Percentiles rank a stretch among this genome's conserved stretches.
phyloP scores from a whole-genome alignment of 1,284 basidiomycete genomes.

The Apiotrichum porosum region DNA sequence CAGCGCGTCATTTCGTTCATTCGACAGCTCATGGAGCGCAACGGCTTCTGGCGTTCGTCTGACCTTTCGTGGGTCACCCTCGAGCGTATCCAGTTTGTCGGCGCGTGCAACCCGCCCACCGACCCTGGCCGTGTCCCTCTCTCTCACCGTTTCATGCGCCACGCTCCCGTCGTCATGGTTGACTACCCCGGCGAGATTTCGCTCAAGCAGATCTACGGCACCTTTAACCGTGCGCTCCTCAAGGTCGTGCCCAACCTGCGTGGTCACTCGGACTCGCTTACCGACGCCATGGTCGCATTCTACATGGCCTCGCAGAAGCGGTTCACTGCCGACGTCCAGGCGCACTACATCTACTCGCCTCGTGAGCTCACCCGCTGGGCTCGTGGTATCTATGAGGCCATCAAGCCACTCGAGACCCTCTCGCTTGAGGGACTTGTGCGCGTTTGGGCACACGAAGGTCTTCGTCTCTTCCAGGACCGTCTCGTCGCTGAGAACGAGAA shows the following conservation, averaged over 20 bases:
- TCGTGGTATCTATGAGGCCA: slow-evolving; percentile 94
- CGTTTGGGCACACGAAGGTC: slow-evolving; percentile 96
- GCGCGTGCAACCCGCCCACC: slow-evolving; percentile 99
- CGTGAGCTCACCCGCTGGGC: slow-evolving; percentile 98
- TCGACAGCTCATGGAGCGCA: slow-evolving; percentile 90
- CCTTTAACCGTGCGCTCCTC: slow-evolving; percentile 94
- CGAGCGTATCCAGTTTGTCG: slow-evolving; percentile 98
- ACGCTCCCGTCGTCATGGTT: slow-evolving; percentile 99
- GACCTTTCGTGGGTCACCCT: slow-evolving; percentile 98
- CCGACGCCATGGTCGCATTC: slow-evolving; percentile 95
- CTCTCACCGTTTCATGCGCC: slow-evolving; percentile 92
- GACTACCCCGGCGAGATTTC: slow-evolving; percentile 98
- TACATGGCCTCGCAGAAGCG: slow-evolving; percentile 89
- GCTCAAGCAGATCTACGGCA: slow-evolving; percentile 97
- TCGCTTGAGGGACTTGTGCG: slow-evolving; percentile 91
- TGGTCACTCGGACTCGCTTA: slow-evolving; percentile 89
- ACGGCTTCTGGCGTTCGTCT: slow-evolving; percentile 89
- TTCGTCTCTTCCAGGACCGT: slow-evolving; percentile 96
- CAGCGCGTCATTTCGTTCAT: slow-evolving; percentile 98
- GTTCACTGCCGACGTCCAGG: slow-evolving; percentile 94
- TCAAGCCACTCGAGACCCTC: slow-evolving; percentile 83
- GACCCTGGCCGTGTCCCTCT: slow-evolving; percentile 99
- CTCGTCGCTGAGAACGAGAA: slow-evolving; percentile 88
- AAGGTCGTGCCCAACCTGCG: slow-evolving; percentile 93
- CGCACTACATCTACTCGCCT: slow-evolving; percentile 98